phyloP scores from a whole-genome alignment of 2,329 filamentous ascomycete genomes.

The Hymenoscyphus albidus region DNA sequence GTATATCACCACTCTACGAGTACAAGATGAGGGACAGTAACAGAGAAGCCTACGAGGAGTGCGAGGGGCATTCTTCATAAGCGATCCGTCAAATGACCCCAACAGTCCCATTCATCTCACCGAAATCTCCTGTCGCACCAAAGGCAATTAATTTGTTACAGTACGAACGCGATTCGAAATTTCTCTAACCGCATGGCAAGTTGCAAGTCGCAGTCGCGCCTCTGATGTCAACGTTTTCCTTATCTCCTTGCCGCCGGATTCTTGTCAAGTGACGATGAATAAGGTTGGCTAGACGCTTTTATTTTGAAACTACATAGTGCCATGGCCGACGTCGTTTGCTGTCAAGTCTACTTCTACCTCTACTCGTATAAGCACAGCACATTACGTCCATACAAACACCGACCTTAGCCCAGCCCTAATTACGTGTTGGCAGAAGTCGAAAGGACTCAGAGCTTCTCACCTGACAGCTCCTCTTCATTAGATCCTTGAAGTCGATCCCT shows the following conservation, averaged over 20 bases:
- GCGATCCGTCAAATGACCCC: neutral
- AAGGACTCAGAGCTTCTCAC: neutral
- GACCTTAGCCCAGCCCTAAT: no score
- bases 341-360: neutral
- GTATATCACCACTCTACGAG: no score
- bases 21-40: no score
- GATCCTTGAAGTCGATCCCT: neutral
- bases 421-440: neutral
- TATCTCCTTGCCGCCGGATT: neutral
- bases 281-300: neutral
- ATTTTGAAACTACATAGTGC: neutral
- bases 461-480: neutral
- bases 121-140: neutral
- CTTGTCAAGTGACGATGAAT: neutral
- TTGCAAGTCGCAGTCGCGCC: constrained; percentile 14
- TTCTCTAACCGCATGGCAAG: constrained; percentile 1
- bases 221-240: constrained; percentile 17
- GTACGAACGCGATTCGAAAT: neutral
- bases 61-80: neutral
- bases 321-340: neutral
- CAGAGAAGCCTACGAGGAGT: neutral
- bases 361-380: neutral
- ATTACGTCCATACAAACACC: neutral
- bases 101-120: neutral
- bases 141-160: neutral